These are phyloP conservation scores for Lentinula boryana DNA, from an alignment of 768 basidiomycete species.

Conservation along the genomic window DNA sequence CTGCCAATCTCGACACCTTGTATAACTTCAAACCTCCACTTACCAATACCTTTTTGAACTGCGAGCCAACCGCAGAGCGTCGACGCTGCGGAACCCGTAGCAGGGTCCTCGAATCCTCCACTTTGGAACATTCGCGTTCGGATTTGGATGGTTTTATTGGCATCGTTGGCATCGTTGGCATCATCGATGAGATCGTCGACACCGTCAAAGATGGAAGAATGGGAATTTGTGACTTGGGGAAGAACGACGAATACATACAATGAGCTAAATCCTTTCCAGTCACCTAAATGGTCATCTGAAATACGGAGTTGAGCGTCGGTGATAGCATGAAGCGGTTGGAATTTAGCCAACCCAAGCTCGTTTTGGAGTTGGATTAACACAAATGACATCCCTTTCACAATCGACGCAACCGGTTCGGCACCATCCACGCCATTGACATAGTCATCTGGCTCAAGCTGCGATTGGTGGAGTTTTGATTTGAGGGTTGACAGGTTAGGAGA, in stretches of 20 bases:
- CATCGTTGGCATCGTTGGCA: too few relatives aligned
- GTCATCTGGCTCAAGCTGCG: constrained; percentile 21
- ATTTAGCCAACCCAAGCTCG: constrained; percentile 28
- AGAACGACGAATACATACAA: constrained; percentile 30
- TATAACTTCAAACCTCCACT: constrained; percentile 28
- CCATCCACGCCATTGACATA: constrained; percentile 29
- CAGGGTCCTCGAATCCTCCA: constrained; percentile 35
- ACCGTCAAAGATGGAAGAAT: not conserved
- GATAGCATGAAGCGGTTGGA: constrained; percentile 16
- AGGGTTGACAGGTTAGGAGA: constrained; percentile 10
- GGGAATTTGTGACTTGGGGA: constrained; percentile 17
- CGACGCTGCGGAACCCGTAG: constrained; percentile 40
- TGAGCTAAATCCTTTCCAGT: constrained; percentile 31
- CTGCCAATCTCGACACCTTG: constrained; percentile 44
- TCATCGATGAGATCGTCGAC: not conserved
- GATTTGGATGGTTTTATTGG: constrained; percentile 7
- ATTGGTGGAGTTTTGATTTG: constrained; percentile 23
- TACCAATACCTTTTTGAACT: constrained; percentile 26
- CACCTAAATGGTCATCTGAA: constrained; percentile 25
- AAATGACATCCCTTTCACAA: constrained; percentile 44
- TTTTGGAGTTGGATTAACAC: constrained; percentile 30
- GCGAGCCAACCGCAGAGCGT: constrained; percentile 36
- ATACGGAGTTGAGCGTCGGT: constrained; percentile 16
- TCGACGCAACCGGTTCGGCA: constrained; percentile 30
- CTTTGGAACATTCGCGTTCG: constrained; percentile 34